Evolutionary conservation across 768 basidiomycete genomes (phyloP), one percentile per base, ranked within the genome.

Genomic region (Dacryopinax spathularia): DNA sequence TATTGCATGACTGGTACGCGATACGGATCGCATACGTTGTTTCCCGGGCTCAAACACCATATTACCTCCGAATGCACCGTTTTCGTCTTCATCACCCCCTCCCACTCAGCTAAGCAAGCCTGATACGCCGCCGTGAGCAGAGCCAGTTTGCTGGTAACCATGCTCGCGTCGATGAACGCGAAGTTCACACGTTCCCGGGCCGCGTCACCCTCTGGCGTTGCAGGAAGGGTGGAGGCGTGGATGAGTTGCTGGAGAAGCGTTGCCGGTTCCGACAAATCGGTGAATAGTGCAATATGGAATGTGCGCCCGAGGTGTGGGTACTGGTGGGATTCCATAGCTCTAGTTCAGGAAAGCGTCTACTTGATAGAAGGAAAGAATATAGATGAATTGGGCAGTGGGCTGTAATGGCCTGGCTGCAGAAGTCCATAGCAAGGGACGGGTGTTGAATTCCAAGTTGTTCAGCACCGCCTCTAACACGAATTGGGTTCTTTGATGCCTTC

Each of bases 61-160:
- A 97, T 77, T 60, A 97, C 80, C 73, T 98, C 94, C 0, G 91
- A 91, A 71, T 97, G 93, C 0, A 93, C 75, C 0, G 91, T 91
- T 75, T 87, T 90, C 1, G 94, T 93, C 56, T 86, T 80, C 63
- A 95, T 76, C 0, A 76, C 70, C 22, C 76, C 78, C 39, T 85
- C 81, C 1, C 80, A 72, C 31, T 82, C 78, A 0, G 91, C 82
- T 12, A 93, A 75, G n/a, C 91, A 76, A 0, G 91, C 86, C 68
- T 91, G 89, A 62, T 87, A 79, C 12, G 93, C 80, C 0, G 91
- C 94, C 0, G 90, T 92, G 71, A 89, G 83, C 13, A 97, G 75
- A 69, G 95, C 93, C 43, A 85, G 71, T 2, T 79, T 72, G 63
- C 91, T 93, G 0, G 89, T 87, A 44, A 95, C 92, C 70, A 91